Base-by-base conservation (phyloP, 2,329 filamentous ascomycete species). In the Colletotrichum orchidophilum region DNA sequence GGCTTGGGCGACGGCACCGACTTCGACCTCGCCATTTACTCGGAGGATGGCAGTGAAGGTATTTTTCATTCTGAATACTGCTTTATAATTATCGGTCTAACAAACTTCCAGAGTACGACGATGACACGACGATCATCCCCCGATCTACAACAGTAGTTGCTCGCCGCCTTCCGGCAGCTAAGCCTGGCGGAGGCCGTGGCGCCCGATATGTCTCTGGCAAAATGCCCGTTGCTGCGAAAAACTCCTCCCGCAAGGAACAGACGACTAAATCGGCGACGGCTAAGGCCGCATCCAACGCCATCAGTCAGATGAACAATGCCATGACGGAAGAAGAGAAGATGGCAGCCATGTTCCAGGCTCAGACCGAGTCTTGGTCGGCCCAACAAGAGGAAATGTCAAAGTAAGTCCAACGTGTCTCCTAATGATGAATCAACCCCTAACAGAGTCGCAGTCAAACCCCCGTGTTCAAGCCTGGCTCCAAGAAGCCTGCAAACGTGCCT, bases 101-200 rank as follows among this genome's bases (percentile, higher is more conserved):
- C 50, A 60, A 15, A 79, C 82, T 78, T 85, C 74, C 65, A 97
- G 96, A 97, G 83, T 98, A 98, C 79, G 94, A 97, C 76, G 96
- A 99, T 85, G 96, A 99, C 80, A 98, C 96, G 0, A 94, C 93
- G n/a, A 95, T 98, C 76, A 97, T 99, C 63, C 94, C 96, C 54
- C 93, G 96, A 77, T 97, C 96, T 21, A 98, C 95, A 2, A 97
- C 95, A 0, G 95, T 99, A 68, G 92, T 98, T 75, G 96, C 95
- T 50, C 92, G 94, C 71, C 91, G 96, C 72, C 87, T 96, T 73
- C 96, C 96, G 3, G 94, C 96, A 7, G 86, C 90, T 63, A 94
- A 95, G 78, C 92, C 92, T 58, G 96, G 96, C 33, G 94, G 95
- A 74, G 97, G 96, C 63, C 91, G 94, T 75, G 97, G 96, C 66